A percentile compares a stretch with the other conserved stretches of the same genome.
Evolutionary conservation across 1,284 basidiomycete genomes (phyloP).

Genomic region (Quambalaria eucalypti): DNA sequence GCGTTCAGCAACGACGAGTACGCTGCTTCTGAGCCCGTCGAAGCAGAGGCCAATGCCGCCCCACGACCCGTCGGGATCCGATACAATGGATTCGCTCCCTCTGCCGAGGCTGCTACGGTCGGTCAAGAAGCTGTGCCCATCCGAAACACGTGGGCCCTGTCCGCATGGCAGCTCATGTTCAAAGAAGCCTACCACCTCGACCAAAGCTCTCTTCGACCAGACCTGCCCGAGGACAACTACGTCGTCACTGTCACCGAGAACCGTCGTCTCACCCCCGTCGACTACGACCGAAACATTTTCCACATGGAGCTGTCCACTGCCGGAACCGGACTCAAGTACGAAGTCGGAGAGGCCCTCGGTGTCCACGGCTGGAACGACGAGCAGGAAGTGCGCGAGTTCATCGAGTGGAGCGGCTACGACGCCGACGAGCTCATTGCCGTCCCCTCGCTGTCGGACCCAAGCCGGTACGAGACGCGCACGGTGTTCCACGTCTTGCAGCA

Average conservation of each 20-base stretch:
- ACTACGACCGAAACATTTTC: slow-evolving; percentile 98
- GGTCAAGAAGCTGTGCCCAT: slow-evolving; percentile 19
- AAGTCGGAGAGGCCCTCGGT: slow-evolving; percentile 90
- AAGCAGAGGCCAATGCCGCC: slow-evolving; percentile 27
- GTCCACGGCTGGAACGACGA: slow-evolving; percentile 97
- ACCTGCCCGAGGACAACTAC: slow-evolving; percentile 79
- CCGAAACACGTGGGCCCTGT: slow-evolving; percentile 38
- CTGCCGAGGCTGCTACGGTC: slow-evolving; percentile 17
- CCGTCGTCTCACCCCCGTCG: slow-evolving; percentile 80
- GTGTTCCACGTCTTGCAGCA: slow-evolving; percentile 91
- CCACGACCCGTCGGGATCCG: slow-evolving; percentile 28
- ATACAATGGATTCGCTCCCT: slow-evolving; percentile 38
- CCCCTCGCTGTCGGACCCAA: slow-evolving; percentile 53
- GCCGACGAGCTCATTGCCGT: slow-evolving; percentile 73
- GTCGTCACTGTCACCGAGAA: slow-evolving; percentile 90
- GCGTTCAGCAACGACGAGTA: slow-evolving; percentile 25
- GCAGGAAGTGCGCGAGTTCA: slow-evolving; percentile 78
- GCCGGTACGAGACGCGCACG: slow-evolving; percentile 64
- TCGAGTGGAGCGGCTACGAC: slow-evolving; percentile 80
- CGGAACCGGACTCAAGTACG: slow-evolving; percentile 88
- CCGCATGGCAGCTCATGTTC: slow-evolving; percentile 46
- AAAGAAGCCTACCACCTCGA: slow-evolving; percentile 43
- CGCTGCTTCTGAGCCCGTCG: slow-evolving; percentile 28
- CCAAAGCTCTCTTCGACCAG: slow-evolving; percentile 56
- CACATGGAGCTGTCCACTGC: slow-evolving; percentile 90